A percentile compares a stretch with the other conserved stretches of the same genome.
Evolutionary conservation across 2,329 filamentous ascomycete genomes (phyloP).

Genomic region (Aspergillus luchuensis): DNA sequence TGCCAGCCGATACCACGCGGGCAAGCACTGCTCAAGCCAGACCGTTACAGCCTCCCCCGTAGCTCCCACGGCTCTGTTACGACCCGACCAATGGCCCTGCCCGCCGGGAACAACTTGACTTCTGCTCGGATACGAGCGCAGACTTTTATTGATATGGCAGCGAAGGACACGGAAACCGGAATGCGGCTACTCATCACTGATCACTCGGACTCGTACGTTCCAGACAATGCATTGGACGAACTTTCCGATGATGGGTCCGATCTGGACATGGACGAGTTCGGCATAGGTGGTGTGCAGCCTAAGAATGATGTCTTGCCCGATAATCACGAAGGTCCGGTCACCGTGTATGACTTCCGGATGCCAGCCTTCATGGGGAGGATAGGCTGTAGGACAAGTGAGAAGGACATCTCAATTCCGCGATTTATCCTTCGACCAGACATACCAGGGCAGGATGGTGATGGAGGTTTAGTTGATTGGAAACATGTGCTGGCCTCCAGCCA

Average conservation of each 20-base stretch:
- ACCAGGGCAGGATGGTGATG: conserved; percentile 45
- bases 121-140: conserved; percentile 49
- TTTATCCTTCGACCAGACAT: conserved; percentile 48
- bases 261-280: conserved; percentile 38
- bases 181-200: conserved; percentile 47
- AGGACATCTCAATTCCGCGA: conserved; percentile 38
- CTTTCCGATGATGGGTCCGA: conserved; percentile 36
- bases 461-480: conserved; percentile 48
- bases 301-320: conserved; percentile 23
- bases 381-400: conserved; percentile 26
- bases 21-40: conserved; percentile 42
- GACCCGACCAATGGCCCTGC: conserved; percentile 43
- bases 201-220: conserved; percentile 41
- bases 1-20: conserved; percentile 44
- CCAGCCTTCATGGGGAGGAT: conserved; percentile 46
- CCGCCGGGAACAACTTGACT: conserved; percentile 47
- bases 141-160: conserved; percentile 47
- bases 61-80: conserved; percentile 47
- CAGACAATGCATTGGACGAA: conserved; percentile 35
- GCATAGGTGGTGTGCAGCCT: conserved; percentile 31
- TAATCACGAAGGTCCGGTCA: conserved; percentile 35
- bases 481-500: conserved; percentile 46
- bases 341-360: conserved; percentile 45
- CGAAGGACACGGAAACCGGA: conserved; percentile 43
- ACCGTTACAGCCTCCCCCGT: conserved; percentile 44